These are phyloP conservation scores for Populus simonii DNA, from an alignment of 345 rosid species.

Conservation along the genomic window DNA sequence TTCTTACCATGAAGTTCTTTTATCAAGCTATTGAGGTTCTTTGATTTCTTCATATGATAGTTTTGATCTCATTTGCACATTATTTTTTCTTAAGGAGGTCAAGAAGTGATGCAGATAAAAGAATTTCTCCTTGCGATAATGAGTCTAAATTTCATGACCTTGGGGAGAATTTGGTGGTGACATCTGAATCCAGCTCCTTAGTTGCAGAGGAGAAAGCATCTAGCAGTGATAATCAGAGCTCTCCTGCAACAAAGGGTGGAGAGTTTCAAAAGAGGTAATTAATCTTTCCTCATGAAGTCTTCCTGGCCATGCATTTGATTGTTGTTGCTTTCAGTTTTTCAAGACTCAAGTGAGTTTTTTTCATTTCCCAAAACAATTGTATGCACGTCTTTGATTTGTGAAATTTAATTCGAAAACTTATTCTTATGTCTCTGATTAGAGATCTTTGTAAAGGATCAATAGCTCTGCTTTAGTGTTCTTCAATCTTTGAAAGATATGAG, in stretches of 20 bases:
- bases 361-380: background rate
- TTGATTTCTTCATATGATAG: background rate
- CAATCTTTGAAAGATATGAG: background rate
- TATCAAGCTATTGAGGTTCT: background rate
- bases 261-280: conserved; percentile 55
- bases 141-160: conserved; percentile 36
- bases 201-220: conserved; percentile 63
- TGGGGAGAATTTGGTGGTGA: conserved; percentile 49
- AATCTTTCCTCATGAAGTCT: background rate
- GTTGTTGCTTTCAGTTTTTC: background rate
- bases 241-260: conserved; percentile 41
- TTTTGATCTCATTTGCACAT: conserved; percentile 4
- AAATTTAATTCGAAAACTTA: background rate
- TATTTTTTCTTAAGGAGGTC: conserved; percentile 29
- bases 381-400: background rate
- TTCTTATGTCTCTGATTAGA: background rate
- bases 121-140: conserved; percentile 32
- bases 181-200: conserved; percentile 80
- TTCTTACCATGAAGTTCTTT: background rate
- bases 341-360: background rate
- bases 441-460: background rate
- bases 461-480: background rate
- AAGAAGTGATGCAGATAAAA: conserved; percentile 40
- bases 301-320: background rate
- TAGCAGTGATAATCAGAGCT: conserved; percentile 59